These are phyloP conservation scores for Penicillium sp. DNA, from an alignment of 2,329 filamentous ascomycete species.

Conservation along the genomic window DNA sequence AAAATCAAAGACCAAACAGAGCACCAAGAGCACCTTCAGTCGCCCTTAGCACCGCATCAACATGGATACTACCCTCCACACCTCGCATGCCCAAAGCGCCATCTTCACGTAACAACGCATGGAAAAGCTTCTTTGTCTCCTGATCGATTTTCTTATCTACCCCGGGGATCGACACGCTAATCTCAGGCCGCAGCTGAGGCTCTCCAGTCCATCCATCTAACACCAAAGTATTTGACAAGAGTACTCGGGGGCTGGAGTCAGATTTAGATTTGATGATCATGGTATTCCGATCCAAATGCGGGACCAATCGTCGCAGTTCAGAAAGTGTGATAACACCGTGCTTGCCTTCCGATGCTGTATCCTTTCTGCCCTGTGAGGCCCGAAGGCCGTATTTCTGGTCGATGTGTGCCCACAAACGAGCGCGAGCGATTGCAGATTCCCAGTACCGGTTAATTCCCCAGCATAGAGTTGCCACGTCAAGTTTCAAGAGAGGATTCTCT, in stretches of 20 bases:
- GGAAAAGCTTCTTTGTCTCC: slow-evolving; percentile 41
- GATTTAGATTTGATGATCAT: slow-evolving; percentile 31
- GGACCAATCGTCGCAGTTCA: slow-evolving; percentile 31
- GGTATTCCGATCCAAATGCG: slow-evolving; percentile 38
- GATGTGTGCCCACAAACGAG: slow-evolving; percentile 38
- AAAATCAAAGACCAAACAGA: slow-evolving; percentile 26
- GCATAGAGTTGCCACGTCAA: slow-evolving; percentile 42
- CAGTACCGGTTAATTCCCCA: slow-evolving; percentile 45
- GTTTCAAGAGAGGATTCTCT: slow-evolving; percentile 33
- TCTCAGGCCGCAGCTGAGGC: slow-evolving; percentile 36
- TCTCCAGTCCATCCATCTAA: slow-evolving; percentile 44
- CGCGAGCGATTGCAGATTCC: slow-evolving; percentile 40
- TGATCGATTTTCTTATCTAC: slow-evolving; percentile 32
- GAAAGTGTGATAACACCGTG: slow-evolving; percentile 19
- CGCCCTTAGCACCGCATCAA: slow-evolving; percentile 34
- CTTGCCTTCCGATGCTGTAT: background rate
- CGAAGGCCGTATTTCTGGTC: slow-evolving; percentile 25
- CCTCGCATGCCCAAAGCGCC: slow-evolving; percentile 4
- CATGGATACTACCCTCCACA: slow-evolving; percentile 21
- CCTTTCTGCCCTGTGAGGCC: slow-evolving; percentile 11
- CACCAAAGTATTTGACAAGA: slow-evolving; percentile 35
- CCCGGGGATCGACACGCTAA: slow-evolving; percentile 31
- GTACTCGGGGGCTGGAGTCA: slow-evolving; percentile 18
- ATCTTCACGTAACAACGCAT: slow-evolving; percentile 31
- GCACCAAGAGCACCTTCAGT: slow-evolving; percentile 35